Conservation (phyloP, 1,284 basidiomycete species). For the Coniferiporia weirii region DNA sequence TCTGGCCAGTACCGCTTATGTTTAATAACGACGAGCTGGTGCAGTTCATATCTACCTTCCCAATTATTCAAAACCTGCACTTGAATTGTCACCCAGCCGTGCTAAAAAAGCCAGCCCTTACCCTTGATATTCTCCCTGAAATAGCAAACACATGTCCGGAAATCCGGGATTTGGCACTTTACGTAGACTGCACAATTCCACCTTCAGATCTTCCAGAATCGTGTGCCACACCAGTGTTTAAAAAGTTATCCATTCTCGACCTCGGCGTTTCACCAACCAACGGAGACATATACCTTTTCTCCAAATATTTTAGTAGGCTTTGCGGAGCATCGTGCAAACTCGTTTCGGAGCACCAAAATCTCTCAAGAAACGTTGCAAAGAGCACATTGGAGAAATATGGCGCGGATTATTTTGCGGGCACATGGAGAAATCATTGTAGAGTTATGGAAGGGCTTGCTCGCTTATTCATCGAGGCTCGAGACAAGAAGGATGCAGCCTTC, state of each 20-base stretch:
- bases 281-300: too few relatives aligned
- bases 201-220: neutral
- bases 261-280: neutral
- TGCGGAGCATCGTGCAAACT: too few relatives aligned
- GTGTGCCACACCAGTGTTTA: neutral
- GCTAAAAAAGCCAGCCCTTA: neutral
- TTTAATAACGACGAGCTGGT: neutral
- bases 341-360: too few relatives aligned
- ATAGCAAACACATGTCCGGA: neutral
- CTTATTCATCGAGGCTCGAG: too few relatives aligned
- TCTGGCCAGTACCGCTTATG: too few relatives aligned
- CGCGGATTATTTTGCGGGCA: too few relatives aligned
- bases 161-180: neutral
- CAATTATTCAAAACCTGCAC: neutral
- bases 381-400: too few relatives aligned
- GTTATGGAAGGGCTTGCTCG: too few relatives aligned
- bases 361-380: too few relatives aligned
- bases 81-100: neutral
- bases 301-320: too few relatives aligned
- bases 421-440: too few relatives aligned
- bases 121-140: neutral
- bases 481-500: too few relatives aligned
- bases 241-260: neutral
- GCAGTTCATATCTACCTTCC: neutral
- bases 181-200: neutral